These are phyloP conservation scores for Leishmania tarentolae DNA, from an alignment of 208 protist genomes.

Conservation along the genomic window DNA sequence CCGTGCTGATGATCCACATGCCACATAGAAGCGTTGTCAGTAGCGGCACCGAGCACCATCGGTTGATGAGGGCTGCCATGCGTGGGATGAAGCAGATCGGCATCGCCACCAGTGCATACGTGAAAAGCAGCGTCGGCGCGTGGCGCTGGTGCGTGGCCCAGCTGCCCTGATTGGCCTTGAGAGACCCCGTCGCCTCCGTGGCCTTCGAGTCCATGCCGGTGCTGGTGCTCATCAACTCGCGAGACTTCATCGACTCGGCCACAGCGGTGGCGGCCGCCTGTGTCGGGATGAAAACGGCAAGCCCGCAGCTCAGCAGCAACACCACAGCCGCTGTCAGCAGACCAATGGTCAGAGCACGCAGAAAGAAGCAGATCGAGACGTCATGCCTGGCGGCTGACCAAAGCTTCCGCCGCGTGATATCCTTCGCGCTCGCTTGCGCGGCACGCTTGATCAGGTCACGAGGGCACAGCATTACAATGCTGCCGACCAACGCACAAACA, in stretches of 20 bases:
- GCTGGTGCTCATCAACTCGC: slow-evolving; percentile 21
- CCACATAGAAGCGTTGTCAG: slow-evolving; percentile 28
- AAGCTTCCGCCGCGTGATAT: slow-evolving; percentile 17
- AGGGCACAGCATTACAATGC: slow-evolving; percentile 33
- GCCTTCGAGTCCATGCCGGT: slow-evolving; percentile 1
- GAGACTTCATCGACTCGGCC: slow-evolving; percentile 14
- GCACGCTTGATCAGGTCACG: slow-evolving; percentile 31
- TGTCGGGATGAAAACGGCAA: slow-evolving; percentile 30
- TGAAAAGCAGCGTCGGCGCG: slow-evolving; percentile 23
- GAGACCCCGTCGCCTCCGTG: slow-evolving; percentile 7
- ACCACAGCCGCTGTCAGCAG: slow-evolving; percentile 28
- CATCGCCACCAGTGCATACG: slow-evolving; percentile 25
- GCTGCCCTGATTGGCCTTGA: slow-evolving; percentile 6
- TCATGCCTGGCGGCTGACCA: slow-evolving; percentile 28
- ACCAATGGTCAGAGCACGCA: slow-evolving; percentile 29
- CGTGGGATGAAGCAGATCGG: slow-evolving; percentile 35
- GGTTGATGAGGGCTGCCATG: slow-evolving; percentile 24
- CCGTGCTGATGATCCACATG: slow-evolving; percentile 29
- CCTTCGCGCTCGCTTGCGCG: slow-evolving; percentile 21
- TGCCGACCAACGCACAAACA: slow-evolving; percentile 26
- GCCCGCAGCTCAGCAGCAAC: slow-evolving; percentile 24
- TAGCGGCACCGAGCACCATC: slow-evolving; percentile 29
- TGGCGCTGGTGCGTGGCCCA: slow-evolving; percentile 27
- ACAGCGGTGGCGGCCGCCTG: slow-evolving; percentile 17
- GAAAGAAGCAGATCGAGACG: slow-evolving; percentile 33